Evolutionary conservation across 2,329 filamentous ascomycete species (phyloP), one percentile per base, ranked within the genome.

Genomic region (Talaromyces sp.): DNA sequence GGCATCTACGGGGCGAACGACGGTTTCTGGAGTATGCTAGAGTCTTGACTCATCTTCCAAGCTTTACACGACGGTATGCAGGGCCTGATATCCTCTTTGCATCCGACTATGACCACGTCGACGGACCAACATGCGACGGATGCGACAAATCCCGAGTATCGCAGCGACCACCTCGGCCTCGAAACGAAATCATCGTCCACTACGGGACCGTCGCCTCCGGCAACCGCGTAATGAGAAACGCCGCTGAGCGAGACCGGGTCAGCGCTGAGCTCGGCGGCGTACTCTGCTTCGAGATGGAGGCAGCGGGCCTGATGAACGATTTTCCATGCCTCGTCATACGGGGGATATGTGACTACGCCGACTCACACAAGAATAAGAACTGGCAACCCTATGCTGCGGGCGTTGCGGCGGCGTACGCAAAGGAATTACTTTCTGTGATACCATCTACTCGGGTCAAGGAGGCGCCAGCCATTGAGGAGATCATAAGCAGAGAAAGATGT

Each of bases 271-370:
- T 54, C 4, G 28, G 31, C n/a, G 52, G 42, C 3, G 35, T 62
- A 5, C 54, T 62, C 16, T 62, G 52, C 21, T 62, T 58, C 23
- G 52, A 62, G 35, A 62, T 62, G 52, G 46, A 50, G 21, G 46
- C 46, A 28, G 46, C 46, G 2, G 46, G 46, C 7, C 46, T 50
- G 4, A 50, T 62, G 52, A 50, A 62, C 31, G 16, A 39, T 11
- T 58, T 62, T 33, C 60, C 60, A 4, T 58, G 60, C 14, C 42
- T 62, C 16, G 35, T 62, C 11, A 62, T 62, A 16, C 42, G 60
- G 5, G 60, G 52, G 0, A 62, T 62, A 5, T 62, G 54, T n/a
- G 54, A 62, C 23, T 62, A 62, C 5, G 18, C 54, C 1, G 54
- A 62, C 42, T 50, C 60, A 6, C 54, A 62, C 18, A 62, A 62